Base-by-base conservation (phyloP, 2,329 filamentous ascomycete genomes). In the Purpureocillium takamizusanense region DNA sequence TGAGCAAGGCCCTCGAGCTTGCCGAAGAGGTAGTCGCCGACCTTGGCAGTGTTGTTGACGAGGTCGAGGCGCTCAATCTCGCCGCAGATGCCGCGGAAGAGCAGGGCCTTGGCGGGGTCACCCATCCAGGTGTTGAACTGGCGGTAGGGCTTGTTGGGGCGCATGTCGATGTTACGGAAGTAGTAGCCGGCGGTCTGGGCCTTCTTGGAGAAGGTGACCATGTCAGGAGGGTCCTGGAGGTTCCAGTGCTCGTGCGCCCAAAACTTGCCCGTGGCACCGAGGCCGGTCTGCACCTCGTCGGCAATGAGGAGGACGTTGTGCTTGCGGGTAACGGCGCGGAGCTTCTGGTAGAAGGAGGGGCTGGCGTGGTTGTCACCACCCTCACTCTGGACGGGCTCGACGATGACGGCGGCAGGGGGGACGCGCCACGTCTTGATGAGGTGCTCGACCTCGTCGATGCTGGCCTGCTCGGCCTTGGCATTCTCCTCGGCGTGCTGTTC, bases 101-200 rank as follows among this genome's bases (percentile, higher is more conserved):
- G 73, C 43, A 95, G 68, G 13, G 84, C 86, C 43, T 86, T 81
- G 12, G 83, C 81, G 13, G 88, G 88, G 66, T 95, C 88, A 53
- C 88, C 88, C 83, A 95, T 94, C 88, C 88, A 95, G 35, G 87
- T 95, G 73, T 95, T 95, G 74, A 95, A 95, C 66, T 95, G 88
- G 45, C 88, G 81, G 72, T 94, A 95, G 6, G 89, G 84, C 74
- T 89, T 89, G 71, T 94, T 94, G 45, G 88, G 88, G 11, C 85
- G 74, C 50, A 95, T 73, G 31, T 77, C 79, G 9, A 78, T 74
- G 71, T 92, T 82, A 44, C 83, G 83, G 58, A 81, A 95, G 73
- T 92, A 95, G 74, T 90, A 95, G 27, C 88, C 88, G 7, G 89
- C 88, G 2, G 88, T 86, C 67, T 95, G 88, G 3, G 88, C 89